Evolutionary conservation across 1,284 basidiomycete genomes (phyloP), one percentile per base, ranked within the genome.

Genomic region (Moesziomyces globuligerus): DNA sequence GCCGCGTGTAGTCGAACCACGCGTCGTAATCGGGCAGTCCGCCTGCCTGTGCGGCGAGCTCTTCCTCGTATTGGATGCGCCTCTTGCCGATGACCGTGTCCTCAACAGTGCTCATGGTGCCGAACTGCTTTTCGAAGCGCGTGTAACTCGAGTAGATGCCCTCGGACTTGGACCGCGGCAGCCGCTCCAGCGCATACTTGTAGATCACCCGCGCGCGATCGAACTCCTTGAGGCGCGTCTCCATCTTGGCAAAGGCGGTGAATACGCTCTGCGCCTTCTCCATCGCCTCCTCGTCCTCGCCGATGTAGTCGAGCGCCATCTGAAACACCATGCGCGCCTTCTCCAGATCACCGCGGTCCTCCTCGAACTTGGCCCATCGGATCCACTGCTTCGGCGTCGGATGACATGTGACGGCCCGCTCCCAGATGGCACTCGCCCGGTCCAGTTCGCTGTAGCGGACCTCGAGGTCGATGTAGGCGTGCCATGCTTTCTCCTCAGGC

Each of bases 401-500:
- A 59, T 95, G 87, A 50, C 94, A 90, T 4, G 90, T 92, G 67
- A 98, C 90, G 90, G 94, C 94, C 15, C 96, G 87, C 83, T 98
- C 95, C 84, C 96, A 98, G 43, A 98, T 90, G 21, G 89, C 86
- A 72, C 93, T 95, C 2, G 94, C 95, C 11, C 94, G 87, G 75
- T 98, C 95, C 36, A 89, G 84, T 84, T 99, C 96, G 69, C 90
- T 86, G 83, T 98, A 98, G 44, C 95, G 87, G 79, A 91, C 89
- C 85, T 99, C 96, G 82, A 98, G 73, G 86, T 85, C 97, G 95
- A 98, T 93, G 84, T 96, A 98, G 11, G 93, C 92, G 80, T 93
- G 91, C 96, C 95, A 98, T 7, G 95, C 94, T 85, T 97, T 98
- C 87, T 98, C 96, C 79, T 98, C 93, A 0, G 96, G 96, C 83